phyloP scores from a whole-genome alignment of 148 eudicot genomes.

The Rhododendron mucronatum region DNA sequence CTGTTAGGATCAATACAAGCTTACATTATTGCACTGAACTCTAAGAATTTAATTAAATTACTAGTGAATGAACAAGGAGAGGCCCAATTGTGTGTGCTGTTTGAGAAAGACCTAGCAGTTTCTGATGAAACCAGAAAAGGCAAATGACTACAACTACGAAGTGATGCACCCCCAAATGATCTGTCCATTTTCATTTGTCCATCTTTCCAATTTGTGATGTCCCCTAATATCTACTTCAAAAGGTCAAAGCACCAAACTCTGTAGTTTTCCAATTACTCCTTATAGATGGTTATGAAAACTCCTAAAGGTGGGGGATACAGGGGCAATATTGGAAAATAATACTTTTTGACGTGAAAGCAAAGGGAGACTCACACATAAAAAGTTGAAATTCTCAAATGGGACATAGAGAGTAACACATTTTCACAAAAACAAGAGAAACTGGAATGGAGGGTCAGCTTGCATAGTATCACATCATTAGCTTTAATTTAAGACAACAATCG shows the following conservation, averaged over 20 bases:
- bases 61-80: neutral
- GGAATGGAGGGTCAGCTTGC: neutral
- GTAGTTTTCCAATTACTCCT: neutral
- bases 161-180: neutral
- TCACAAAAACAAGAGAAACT: neutral
- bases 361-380: neutral
- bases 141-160: neutral
- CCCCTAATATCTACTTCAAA: neutral
- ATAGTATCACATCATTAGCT: neutral
- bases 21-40: neutral
- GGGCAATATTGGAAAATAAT: neutral
- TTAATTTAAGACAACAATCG: neutral
- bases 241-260: neutral
- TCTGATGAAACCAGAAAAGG: neutral
- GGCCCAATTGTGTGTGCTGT: neutral
- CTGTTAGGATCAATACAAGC: constrained; percentile 28
- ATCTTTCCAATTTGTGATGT: neutral
- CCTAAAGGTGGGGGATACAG: neutral
- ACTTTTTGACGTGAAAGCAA: neutral
- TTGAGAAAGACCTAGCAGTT: neutral
- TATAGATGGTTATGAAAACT: neutral
- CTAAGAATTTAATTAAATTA: neutral
- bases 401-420: neutral
- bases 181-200: neutral
- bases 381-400: neutral